Evolutionary conservation across 1,284 basidiomycete genomes (phyloP).

Genomic region (Sphaerobolus stellatus): DNA sequence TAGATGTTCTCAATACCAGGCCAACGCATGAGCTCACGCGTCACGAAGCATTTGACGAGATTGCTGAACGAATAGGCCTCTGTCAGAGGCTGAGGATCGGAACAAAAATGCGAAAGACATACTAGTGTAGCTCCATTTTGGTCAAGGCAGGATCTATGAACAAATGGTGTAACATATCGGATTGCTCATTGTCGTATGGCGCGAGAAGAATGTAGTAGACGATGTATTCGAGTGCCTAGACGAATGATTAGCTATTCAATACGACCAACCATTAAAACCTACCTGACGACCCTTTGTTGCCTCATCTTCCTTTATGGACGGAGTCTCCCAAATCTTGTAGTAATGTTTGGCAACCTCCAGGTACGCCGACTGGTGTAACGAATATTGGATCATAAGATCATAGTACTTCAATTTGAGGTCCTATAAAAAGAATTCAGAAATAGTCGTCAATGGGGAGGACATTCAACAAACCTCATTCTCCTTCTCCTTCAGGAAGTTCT

Average conservation of each 20-base stretch:
- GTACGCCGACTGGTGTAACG: conserved; percentile 81
- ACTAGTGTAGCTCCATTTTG: conserved; percentile 88
- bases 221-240: conserved; percentile 86
- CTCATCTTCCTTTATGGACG: conserved; percentile 82
- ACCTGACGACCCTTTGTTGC: conserved; percentile 73
- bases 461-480: conserved; percentile 73
- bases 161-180: conserved; percentile 91
- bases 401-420: conserved; percentile 96
- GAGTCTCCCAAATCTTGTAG: conserved; percentile 95
- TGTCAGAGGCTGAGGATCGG: background rate
- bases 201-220: conserved; percentile 94
- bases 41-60: conserved; percentile 94
- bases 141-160: conserved; percentile 75
- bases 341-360: conserved; percentile 95
- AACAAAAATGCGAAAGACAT: conserved; percentile 33
- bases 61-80: conserved; percentile 55
- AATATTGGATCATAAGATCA: conserved; percentile 94
- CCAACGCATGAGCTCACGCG: conserved; percentile 96
- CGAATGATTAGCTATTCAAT: conserved; percentile 11
- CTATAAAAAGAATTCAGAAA: conserved; percentile 42
- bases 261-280: conserved; percentile 12
- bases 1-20: conserved; percentile 93
- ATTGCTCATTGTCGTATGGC: conserved; percentile 95
- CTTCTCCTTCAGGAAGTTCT: conserved; percentile 87
- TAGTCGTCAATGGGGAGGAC: conserved; percentile 9